Percentiles rank a stretch among this genome's conserved stretches.
Conservation (phyloP, 2,329 filamentous ascomycete species). For the Diplodia sapinea region DNA sequence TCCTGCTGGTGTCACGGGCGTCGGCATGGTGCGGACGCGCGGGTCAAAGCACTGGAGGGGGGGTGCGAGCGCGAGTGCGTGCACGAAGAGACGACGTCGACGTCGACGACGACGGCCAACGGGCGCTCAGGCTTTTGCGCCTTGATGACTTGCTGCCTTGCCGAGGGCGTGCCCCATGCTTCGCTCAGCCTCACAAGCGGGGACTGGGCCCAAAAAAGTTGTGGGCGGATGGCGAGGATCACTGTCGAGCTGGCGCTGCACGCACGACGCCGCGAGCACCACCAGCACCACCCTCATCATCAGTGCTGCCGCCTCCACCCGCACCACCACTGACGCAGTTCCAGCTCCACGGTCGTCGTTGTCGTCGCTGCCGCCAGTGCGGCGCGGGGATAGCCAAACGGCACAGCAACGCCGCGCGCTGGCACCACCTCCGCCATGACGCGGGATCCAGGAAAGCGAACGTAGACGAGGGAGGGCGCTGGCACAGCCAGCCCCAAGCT, state of each 20-base stretch:
- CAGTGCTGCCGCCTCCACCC: constrained; percentile 2
- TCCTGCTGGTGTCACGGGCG: constrained; percentile 24
- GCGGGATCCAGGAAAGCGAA: not conserved
- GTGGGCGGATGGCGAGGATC: not conserved
- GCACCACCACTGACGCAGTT: constrained; percentile 5
- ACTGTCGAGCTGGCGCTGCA: constrained; percentile 8
- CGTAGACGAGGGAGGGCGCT: not conserved
- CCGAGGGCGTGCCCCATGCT: not conserved
- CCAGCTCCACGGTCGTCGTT: not conserved
- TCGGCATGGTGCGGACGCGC: not conserved
- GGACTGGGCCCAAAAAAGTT: not conserved
- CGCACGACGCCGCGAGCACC: constrained; percentile 1
- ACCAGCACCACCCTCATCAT: not conserved
- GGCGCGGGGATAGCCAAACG: not conserved
- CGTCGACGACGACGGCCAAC: no score
- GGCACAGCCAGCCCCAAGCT: constrained; percentile 27
- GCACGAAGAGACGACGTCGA: not conserved
- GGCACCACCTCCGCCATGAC: constrained; percentile 12
- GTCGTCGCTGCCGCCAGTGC: not conserved
- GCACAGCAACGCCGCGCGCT: not conserved
- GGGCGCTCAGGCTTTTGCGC: not conserved
- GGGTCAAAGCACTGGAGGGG: not conserved
- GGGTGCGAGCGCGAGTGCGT: not conserved
- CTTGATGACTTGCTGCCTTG: not conserved
- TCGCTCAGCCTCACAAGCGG: constrained; percentile 21